Evolutionary conservation across 2,329 filamentous ascomycete species (phyloP).

Genomic region (Aspergillus ibericus): DNA sequence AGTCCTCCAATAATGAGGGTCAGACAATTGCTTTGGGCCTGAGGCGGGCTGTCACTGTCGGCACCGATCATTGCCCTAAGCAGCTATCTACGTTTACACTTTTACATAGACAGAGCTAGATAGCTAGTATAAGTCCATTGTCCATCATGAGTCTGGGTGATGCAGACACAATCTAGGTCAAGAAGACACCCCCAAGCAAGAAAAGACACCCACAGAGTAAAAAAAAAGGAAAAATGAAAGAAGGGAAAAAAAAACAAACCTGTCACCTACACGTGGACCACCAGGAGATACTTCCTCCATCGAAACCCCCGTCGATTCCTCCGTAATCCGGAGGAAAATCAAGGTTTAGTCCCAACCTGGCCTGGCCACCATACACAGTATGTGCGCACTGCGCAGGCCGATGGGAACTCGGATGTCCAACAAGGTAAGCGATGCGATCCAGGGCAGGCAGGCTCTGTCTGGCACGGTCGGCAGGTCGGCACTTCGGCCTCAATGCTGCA

Average conservation of each 20-base stretch:
- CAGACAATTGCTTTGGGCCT: too few relatives aligned
- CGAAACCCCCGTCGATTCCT: neutral
- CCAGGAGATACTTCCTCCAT: neutral
- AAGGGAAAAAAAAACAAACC: neutral
- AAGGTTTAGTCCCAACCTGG: neutral
- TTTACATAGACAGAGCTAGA: too few relatives aligned
- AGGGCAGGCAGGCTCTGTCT: too few relatives aligned
- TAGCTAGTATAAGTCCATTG: too few relatives aligned
- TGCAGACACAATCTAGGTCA: neutral
- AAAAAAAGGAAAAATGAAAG: neutral
- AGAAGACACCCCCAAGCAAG: neutral
- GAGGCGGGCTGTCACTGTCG: too few relatives aligned
- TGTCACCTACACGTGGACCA: neutral
- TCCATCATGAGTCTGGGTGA: too few relatives aligned
- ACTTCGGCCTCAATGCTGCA: constrained; percentile 16
- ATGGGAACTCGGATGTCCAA: neutral
- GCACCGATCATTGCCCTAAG: too few relatives aligned
- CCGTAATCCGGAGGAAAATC: constrained; percentile 11
- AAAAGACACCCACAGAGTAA: neutral
- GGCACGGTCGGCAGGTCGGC: constrained; percentile 21
- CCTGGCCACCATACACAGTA: too few relatives aligned
- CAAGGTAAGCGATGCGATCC: neutral
- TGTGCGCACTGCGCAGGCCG: neutral
- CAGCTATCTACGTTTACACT: too few relatives aligned
- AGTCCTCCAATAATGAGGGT: too few relatives aligned